phyloP scores from a whole-genome alignment of 108 stramenopile genomes.

The Asterionellopsis glacialis region DNA sequence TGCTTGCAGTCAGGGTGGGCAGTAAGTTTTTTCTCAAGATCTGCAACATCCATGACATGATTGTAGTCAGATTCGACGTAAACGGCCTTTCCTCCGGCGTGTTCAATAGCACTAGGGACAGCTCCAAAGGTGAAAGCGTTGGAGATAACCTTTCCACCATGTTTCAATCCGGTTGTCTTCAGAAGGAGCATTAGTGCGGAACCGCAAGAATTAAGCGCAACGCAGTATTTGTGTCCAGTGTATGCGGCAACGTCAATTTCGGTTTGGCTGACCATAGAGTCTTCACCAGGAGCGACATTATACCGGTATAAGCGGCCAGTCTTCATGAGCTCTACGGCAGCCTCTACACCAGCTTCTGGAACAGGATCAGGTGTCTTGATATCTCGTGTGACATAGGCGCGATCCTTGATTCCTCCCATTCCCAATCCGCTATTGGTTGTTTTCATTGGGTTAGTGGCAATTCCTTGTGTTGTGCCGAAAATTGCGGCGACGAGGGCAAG shows the following conservation, averaged over 20 bases:
- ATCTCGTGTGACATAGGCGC: constrained; percentile 57
- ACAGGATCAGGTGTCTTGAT: constrained; percentile 85
- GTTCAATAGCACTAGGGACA: constrained; percentile 80
- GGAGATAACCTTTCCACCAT: constrained; percentile 81
- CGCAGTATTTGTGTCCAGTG: constrained; percentile 82
- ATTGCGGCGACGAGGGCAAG: constrained; percentile 5
- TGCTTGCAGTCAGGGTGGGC: constrained; percentile 71
- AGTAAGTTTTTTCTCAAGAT: constrained; percentile 76
- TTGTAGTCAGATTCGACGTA: constrained; percentile 79
- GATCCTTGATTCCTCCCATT: constrained; percentile 27
- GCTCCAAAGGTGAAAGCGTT: constrained; percentile 92
- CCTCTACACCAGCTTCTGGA: constrained; percentile 63
- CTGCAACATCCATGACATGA: constrained; percentile 76
- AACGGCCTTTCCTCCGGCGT: constrained; percentile 80
- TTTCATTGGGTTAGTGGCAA: constrained; percentile 6
- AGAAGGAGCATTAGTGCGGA: constrained; percentile 83
- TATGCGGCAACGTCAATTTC: constrained; percentile 76
- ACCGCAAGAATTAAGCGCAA: constrained; percentile 83
- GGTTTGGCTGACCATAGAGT: constrained; percentile 50
- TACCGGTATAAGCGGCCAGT: constrained; percentile 76
- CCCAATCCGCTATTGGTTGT: neutral
- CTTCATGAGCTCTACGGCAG: constrained; percentile 65
- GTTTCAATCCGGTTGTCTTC: constrained; percentile 68
- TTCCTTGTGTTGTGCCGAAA: neutral
- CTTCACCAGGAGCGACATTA: constrained; percentile 61